Conservation (phyloP, 108 stramenopile genomes). For the Pseudonitzschia multistriata region DNA sequence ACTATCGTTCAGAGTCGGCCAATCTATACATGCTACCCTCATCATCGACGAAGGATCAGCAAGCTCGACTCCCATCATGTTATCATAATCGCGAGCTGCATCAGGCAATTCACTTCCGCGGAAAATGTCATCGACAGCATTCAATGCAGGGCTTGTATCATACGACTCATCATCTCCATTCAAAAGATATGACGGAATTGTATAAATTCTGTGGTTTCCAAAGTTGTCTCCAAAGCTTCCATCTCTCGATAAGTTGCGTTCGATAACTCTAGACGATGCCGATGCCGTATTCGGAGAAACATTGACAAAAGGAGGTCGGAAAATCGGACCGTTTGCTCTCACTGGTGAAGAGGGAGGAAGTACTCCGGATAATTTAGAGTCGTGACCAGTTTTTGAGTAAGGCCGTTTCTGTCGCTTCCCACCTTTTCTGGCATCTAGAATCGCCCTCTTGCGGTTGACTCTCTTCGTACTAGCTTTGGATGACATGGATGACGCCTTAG, state of each 20-base stretch:
- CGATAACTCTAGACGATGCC: neutral
- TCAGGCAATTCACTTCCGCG: neutral
- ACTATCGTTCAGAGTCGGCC: neutral
- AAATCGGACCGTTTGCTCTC: neutral
- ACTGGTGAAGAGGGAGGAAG: constrained; percentile 18
- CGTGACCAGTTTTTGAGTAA: neutral
- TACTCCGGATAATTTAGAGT: neutral
- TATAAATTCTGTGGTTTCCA: constrained; percentile 16
- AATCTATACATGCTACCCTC: neutral
- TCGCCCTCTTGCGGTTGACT: constrained; percentile 1
- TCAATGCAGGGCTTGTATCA: neutral
- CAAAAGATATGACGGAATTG: constrained; percentile 21
- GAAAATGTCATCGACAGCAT: constrained; percentile 8
- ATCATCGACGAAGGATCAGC: constrained; percentile 4
- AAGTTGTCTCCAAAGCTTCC: constrained; percentile 8
- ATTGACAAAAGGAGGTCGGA: constrained; percentile 1
- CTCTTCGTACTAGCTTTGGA: neutral
- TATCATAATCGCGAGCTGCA: neutral
- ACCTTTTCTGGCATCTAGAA: neutral
- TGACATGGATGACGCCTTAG: neutral
- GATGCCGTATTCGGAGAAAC: constrained; percentile 22
- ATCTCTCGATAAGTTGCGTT: neutral
- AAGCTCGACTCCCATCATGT: neutral
- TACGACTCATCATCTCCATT: constrained; percentile 10
- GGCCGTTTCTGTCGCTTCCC: neutral